Evolutionary conservation across 2,329 filamentous ascomycete species (phyloP).

Genomic region (Colletotrichum aenigma): DNA sequence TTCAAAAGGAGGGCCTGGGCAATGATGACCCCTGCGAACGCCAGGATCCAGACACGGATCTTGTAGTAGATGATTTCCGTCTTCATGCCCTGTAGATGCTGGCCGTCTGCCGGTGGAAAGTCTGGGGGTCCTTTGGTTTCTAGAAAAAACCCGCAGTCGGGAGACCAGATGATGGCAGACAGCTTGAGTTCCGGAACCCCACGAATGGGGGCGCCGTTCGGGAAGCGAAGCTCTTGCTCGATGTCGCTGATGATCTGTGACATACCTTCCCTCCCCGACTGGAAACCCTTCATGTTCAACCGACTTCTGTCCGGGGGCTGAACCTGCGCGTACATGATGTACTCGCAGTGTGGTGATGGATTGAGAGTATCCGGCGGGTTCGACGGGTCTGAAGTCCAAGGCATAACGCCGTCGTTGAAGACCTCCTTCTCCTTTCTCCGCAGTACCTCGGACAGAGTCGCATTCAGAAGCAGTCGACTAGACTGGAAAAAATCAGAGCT

Average conservation of each 20-base stretch:
- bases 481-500: conserved; percentile 59
- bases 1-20: conserved; percentile 67
- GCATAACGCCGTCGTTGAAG: conserved; percentile 65
- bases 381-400: conserved; percentile 77
- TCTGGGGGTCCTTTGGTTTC: conserved; percentile 67
- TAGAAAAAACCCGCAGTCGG: conserved; percentile 70
- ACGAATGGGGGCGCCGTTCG: conserved; percentile 62
- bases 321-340: conserved; percentile 84
- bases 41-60: conserved; percentile 63
- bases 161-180: conserved; percentile 69
- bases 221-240: conserved; percentile 67
- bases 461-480: conserved; percentile 70
- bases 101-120: conserved; percentile 53
- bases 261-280: conserved; percentile 34
- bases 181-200: conserved; percentile 62
- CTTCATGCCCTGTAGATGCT: conserved; percentile 65
- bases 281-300: conserved; percentile 34
- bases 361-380: conserved; percentile 62
- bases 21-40: conserved; percentile 60
- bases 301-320: conserved; percentile 54
- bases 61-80: conserved; percentile 62
- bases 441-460: conserved; percentile 72
- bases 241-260: conserved; percentile 54
- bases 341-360: conserved; percentile 82
- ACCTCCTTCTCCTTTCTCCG: conserved; percentile 63